These are phyloP conservation scores for Acmispon strigosus DNA, from an alignment of 306 rosid species.

Conservation along the genomic window DNA sequence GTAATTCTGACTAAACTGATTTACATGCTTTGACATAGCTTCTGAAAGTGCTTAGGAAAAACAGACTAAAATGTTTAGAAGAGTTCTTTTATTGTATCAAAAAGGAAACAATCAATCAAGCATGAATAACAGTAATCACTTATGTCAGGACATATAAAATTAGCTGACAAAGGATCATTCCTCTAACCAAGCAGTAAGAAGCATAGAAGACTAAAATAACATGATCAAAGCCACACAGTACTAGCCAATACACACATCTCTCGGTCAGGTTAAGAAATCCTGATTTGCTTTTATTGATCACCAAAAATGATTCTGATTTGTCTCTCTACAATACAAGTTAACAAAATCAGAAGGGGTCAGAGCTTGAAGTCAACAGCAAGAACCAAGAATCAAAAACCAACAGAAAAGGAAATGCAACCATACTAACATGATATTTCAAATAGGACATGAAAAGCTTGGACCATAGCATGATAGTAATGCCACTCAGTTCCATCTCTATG, in stretches of 20 bases:
- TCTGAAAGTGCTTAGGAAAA: neutral
- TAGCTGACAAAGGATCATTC: slow-evolving; percentile 4
- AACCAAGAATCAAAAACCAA: neutral
- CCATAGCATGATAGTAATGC: slow-evolving; percentile 5
- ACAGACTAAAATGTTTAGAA: neutral
- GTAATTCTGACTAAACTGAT: neutral
- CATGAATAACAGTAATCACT: slow-evolving; percentile 9
- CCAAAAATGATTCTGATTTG: slow-evolving; percentile 5
- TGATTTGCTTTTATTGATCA: slow-evolving; percentile 16
- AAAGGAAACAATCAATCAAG: neutral
- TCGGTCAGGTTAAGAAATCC: slow-evolving; percentile 13
- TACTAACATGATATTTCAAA: neutral
- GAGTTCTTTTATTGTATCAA: neutral
- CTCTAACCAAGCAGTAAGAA: neutral
- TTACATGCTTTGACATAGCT: slow-evolving; percentile 7
- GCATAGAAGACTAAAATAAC: neutral
- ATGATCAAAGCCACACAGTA: slow-evolving; percentile 5
- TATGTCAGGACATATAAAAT: neutral
- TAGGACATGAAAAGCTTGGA: neutral
- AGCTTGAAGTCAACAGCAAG: neutral
- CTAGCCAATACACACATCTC: slow-evolving; percentile 12
- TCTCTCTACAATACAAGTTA: neutral
- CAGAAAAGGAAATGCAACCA: neutral
- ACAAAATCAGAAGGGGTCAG: neutral
- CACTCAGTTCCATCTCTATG: slow-evolving; percentile 26